Conservation (phyloP, 495 filamentous ascomycete genomes). For the Beverwykella pulmonaria region DNA sequence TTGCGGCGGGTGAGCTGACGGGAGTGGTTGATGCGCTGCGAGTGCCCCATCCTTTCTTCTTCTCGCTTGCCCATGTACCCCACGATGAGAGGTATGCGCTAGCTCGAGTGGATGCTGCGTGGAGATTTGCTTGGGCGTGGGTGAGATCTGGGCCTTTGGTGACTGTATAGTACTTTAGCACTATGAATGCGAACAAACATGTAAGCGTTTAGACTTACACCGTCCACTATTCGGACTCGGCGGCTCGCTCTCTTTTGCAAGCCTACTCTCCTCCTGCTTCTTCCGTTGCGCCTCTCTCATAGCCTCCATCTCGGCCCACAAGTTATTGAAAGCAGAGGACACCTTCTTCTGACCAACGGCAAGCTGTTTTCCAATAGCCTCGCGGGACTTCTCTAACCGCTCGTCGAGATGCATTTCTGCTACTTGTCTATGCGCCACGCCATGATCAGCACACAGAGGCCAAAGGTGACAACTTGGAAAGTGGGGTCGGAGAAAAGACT, state of each 20-base stretch:
- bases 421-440: constrained; percentile 46
- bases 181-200: neutral
- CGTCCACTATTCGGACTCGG: constrained; percentile 18
- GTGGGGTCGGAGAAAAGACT: constrained; percentile 12
- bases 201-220: constrained; percentile 39
- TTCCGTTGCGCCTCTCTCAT: constrained; percentile 80
- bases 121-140: constrained; percentile 68
- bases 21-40: constrained; percentile 2
- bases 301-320: constrained; percentile 86
- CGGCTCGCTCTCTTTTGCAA: constrained; percentile 35
- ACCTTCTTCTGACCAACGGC: constrained; percentile 85
- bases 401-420: constrained; percentile 87
- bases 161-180: constrained; percentile 9
- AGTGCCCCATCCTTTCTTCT: constrained; percentile 47
- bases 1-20: constrained; percentile 1
- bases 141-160: constrained; percentile 58
- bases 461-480: constrained; percentile 12
- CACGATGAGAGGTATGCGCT: constrained; percentile 90
- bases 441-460: constrained; percentile 31
- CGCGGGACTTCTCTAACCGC: constrained; percentile 71
- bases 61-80: constrained; percentile 93
- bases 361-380: constrained; percentile 76
- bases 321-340: constrained; percentile 75
- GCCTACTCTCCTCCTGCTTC: constrained; percentile 51
- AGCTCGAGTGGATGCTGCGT: constrained; percentile 71